phyloP scores from a whole-genome alignment of 2,329 filamentous ascomycete genomes.

The Colletotrichum truncatum region DNA sequence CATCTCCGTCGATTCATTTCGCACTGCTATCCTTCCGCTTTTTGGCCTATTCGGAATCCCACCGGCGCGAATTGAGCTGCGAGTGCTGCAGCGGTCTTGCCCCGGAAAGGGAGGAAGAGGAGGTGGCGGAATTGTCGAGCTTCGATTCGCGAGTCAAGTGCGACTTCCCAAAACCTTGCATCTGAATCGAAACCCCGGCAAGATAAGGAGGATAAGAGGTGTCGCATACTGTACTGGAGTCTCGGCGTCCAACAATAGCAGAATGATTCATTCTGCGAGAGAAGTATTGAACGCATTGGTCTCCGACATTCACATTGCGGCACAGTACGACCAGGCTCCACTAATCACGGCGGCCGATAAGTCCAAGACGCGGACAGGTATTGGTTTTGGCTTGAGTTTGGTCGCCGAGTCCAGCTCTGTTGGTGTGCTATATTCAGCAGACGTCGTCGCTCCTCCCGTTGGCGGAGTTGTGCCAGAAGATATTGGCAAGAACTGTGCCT shows the following conservation, averaged over 20 bases:
- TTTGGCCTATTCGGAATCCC: slow-evolving; percentile 91
- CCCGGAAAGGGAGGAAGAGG: slow-evolving; percentile 78
- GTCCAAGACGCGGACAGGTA: slow-evolving; percentile 74
- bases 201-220: slow-evolving; percentile 88
- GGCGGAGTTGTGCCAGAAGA: slow-evolving; percentile 91
- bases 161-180: slow-evolving; percentile 94
- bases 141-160: slow-evolving; percentile 93
- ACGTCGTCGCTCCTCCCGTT: slow-evolving; percentile 77
- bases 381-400: slow-evolving; percentile 90
- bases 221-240: slow-evolving; percentile 96
- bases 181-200: slow-evolving; percentile 80
- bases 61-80: slow-evolving; percentile 81
- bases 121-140: slow-evolving; percentile 91
- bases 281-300: slow-evolving; percentile 88
- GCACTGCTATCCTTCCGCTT: slow-evolving; percentile 89
- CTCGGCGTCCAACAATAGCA: slow-evolving; percentile 88
- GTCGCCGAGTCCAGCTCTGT: slow-evolving; percentile 89
- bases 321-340: slow-evolving; percentile 76
- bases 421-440: slow-evolving; percentile 87
- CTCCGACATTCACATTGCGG: slow-evolving; percentile 90
- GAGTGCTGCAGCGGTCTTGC: slow-evolving; percentile 83
- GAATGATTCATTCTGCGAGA: slow-evolving; percentile 92
- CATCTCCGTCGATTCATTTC: slow-evolving; percentile 90
- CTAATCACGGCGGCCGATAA: slow-evolving; percentile 65
- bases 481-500: slow-evolving; percentile 86